Conservation (phyloP, 768 basidiomycete species). For the Candolleomyces efflorescens region DNA sequence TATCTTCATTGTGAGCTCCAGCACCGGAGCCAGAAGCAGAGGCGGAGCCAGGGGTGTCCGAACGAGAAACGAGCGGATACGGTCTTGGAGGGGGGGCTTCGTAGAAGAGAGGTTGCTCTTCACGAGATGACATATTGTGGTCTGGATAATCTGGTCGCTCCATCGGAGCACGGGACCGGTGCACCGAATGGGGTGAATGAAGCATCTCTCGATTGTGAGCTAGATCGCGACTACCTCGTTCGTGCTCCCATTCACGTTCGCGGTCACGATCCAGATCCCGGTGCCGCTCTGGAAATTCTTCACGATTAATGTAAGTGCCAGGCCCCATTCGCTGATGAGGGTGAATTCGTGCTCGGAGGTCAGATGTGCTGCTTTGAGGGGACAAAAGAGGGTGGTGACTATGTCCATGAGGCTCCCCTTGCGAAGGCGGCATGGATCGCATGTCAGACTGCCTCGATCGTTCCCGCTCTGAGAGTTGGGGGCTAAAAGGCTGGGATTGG, state of each 20-base stretch:
- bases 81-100: slow-evolving; percentile 26
- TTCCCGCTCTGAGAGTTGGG: slow-evolving; percentile 42
- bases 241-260: slow-evolving; percentile 27
- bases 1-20: slow-evolving; percentile 32
- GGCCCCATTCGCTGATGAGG: slow-evolving; percentile 67
- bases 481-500: slow-evolving; percentile 44
- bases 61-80: slow-evolving; percentile 44
- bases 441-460: slow-evolving; percentile 46
- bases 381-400: slow-evolving; percentile 29
- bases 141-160: slow-evolving; percentile 29
- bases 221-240: slow-evolving; percentile 19
- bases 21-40: slow-evolving; percentile 42
- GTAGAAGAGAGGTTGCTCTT: slow-evolving; percentile 35
- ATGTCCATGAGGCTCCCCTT: slow-evolving; percentile 27
- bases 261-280: slow-evolving; percentile 38
- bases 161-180: slow-evolving; percentile 27
- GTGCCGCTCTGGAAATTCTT: slow-evolving; percentile 48
- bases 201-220: slow-evolving; percentile 15
- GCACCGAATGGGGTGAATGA: slow-evolving; percentile 40
- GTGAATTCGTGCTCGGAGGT: slow-evolving; percentile 35
- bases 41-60: slow-evolving; percentile 56
- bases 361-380: slow-evolving; percentile 29
- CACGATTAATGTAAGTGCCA: slow-evolving; percentile 50
- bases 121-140: slow-evolving; percentile 25
- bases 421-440: slow-evolving; percentile 15